Base-by-base conservation (phyloP, 78 protist genomes). In the Monosiga brevicollis region DNA sequence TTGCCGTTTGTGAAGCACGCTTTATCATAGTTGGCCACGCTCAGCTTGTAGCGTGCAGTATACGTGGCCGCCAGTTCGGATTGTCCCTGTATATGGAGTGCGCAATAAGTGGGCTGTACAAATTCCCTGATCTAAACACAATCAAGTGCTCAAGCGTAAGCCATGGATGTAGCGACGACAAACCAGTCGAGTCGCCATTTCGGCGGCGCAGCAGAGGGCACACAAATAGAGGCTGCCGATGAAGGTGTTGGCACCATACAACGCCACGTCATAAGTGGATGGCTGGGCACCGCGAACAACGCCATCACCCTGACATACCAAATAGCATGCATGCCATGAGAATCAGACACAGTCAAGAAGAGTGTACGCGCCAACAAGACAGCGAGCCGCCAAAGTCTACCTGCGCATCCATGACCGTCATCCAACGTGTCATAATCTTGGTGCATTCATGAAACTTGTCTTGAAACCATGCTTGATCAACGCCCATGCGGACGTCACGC, bases 191-290 rank as follows among this genome's bases (percentile, higher is more conserved):
- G 3, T 22, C 6, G 73, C 80, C 80, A 78, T 78, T 78, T 78
- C 80, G 6, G 11, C 80, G 2, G 55, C 55, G n/a, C 36, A 3
- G 73, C 80, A 25, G 39, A 78, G 80, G 6, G 80, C 80, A 22
- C 80, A 78, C 80, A 78, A 25, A 20, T 78, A 78, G 34, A 78
- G 80, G 39, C 37, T 24, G 22, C 80, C 80, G 36, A 78, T 78
- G 39, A 78, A 78, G 34, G 80, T 24, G 55, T 78, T 78, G 80
- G 80, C 80, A 26, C 80, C 80, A 26, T 78, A 22, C 23, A 78
- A 32, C n/a, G 73, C 55, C 15, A 20, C 23, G n/a, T 78, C 80
- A 29, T 78, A 78, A 6, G 80, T 78, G 6, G 23, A 32, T 2
- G 55, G 55, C 55, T 78, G 80, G 10, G 49, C 42, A 29, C 80